phyloP scores from a whole-genome alignment of 1,284 basidiomycete species.

The Mycena sp. region DNA sequence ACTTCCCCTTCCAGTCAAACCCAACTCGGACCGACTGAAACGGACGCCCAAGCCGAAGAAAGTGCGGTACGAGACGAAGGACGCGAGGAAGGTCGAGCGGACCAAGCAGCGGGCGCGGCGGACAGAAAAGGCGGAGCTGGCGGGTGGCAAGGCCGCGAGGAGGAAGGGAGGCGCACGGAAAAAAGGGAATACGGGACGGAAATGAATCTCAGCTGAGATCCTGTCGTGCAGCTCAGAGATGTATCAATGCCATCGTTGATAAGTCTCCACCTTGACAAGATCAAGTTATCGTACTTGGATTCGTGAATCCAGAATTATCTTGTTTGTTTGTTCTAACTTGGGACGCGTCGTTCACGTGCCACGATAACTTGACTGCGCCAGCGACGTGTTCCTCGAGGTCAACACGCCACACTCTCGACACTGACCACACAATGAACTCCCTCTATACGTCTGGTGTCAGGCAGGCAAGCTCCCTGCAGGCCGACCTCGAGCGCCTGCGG shows the following conservation, averaged over 20 bases:
- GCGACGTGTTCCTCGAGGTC: not conserved
- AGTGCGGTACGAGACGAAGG: constrained; percentile 71
- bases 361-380: not conserved
- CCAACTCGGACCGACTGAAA: constrained; percentile 55
- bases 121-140: constrained; percentile 71
- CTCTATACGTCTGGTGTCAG: constrained; percentile 93
- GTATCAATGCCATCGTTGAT: not conserved
- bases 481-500: constrained; percentile 84
- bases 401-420: constrained; percentile 1
- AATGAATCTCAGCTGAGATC: constrained; percentile 15
- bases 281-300: too few species aligned
- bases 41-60: constrained; percentile 64
- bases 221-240: not conserved
- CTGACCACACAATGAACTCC: constrained; percentile 78
- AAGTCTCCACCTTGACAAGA: too few species aligned
- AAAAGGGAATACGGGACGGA: constrained; percentile 15
- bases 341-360: not conserved
- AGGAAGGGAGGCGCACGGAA: constrained; percentile 37
- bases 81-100: constrained; percentile 62
- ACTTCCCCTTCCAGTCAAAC: constrained; percentile 17
- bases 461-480: constrained; percentile 88
- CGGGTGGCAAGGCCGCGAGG: constrained; percentile 65
- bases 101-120: constrained; percentile 68
- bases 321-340: too few species aligned
- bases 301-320: too few species aligned